A percentile compares a stretch with the other conserved stretches of the same genome.
phyloP scores from a whole-genome alignment of 257 asterid species.

The Ajuga chamaepitys region DNA sequence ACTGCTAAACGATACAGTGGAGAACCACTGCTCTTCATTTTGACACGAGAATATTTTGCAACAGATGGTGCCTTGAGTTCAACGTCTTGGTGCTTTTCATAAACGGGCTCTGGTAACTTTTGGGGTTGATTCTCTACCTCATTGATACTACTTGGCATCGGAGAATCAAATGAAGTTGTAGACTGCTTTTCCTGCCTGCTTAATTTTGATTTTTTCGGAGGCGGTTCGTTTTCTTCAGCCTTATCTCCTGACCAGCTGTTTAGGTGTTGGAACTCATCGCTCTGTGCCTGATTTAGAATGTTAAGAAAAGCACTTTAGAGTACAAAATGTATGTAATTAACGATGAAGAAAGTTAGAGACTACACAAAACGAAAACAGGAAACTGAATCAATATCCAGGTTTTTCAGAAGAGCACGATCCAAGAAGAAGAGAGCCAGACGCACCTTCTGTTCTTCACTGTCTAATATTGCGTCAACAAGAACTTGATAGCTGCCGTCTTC shows the following conservation, averaged over 20 bases:
- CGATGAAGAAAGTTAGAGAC: neutral
- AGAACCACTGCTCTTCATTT: slow-evolving; percentile 18
- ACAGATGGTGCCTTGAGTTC: neutral
- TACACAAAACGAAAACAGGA: neutral
- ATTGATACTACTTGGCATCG: neutral
- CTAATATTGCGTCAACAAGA: slow-evolving; percentile 35
- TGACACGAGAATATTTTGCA: slow-evolving; percentile 1
- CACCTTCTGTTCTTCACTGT: slow-evolving; percentile 33
- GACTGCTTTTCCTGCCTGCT: slow-evolving; percentile 14
- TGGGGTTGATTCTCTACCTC: slow-evolving; percentile 10
- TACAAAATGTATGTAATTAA: neutral
- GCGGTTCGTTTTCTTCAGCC: slow-evolving; percentile 30
- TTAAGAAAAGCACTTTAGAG: neutral
- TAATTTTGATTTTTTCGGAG: slow-evolving; percentile 18
- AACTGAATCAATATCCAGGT: neutral
- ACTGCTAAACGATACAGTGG: slow-evolving; percentile 7
- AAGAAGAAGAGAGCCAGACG: slow-evolving; percentile 1
- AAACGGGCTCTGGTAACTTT: slow-evolving; percentile 5
- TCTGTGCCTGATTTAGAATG: neutral
- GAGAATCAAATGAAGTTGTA: neutral
- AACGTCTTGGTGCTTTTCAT: neutral
- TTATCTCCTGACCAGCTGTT: slow-evolving; percentile 16
- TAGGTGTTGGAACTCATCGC: neutral
- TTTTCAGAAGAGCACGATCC: neutral
- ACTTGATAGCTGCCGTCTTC: slow-evolving; percentile 34